Percentiles rank a stretch among this genome's conserved stretches.
These are phyloP conservation scores for Eimeria brunetti DNA, from an alignment of 169 alveolate genomes.

Conservation along the genomic window DNA sequence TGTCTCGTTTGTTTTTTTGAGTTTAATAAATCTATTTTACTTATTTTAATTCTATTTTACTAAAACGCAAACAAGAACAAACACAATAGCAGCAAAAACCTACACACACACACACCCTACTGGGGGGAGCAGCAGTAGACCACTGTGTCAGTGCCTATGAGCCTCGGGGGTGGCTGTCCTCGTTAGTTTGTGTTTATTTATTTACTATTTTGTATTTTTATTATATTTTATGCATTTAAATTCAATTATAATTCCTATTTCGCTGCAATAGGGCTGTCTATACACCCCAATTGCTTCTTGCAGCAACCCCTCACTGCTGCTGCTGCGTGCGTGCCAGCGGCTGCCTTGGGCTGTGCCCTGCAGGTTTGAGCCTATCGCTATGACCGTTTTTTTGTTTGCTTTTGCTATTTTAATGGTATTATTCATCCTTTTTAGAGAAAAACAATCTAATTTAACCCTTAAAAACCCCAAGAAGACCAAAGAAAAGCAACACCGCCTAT, in stretches of 20 bases:
- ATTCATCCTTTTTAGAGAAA: neutral
- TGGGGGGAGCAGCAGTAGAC: neutral
- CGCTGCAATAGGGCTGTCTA: no score
- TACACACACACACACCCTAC: no score
- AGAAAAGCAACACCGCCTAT: neutral
- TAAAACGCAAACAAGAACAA: no score
- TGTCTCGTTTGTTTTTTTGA: no score
- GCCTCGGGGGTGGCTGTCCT: no score
- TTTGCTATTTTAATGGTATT: no score
- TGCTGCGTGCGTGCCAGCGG: no score
- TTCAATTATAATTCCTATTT: neutral
- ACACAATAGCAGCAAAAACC: neutral
- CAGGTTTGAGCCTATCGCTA: no score
- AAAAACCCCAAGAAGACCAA: neutral
- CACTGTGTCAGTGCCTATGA: neutral
- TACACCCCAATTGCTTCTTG: neutral
- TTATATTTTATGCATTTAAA: neutral
- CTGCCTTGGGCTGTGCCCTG: no score
- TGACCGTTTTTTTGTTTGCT: no score
- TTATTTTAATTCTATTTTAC: no score
- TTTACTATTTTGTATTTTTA: no score
- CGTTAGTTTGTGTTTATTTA: neutral
- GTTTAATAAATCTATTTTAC: neutral
- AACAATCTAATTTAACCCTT: neutral
- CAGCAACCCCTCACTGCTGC: neutral